Conservation (phyloP, 768 basidiomycete species). For the Termitomyces sp. region DNA sequence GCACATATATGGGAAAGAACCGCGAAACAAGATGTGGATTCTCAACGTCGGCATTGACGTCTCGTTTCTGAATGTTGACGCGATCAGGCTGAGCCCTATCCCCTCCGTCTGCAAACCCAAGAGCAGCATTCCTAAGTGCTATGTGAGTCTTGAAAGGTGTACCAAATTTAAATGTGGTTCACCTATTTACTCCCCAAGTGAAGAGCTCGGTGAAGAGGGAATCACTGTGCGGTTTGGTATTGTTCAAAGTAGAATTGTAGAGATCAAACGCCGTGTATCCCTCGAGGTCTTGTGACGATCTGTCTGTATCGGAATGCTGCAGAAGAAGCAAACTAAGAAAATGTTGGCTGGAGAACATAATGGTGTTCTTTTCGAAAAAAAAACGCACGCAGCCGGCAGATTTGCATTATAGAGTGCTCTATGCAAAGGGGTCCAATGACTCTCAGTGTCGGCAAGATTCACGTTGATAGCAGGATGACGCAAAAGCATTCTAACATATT, state of each 20-base stretch:
- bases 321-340: slow-evolving; percentile 61
- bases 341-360: background rate
- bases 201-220: slow-evolving; percentile 54
- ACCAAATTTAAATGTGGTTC: background rate
- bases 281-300: slow-evolving; percentile 71
- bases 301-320: slow-evolving; percentile 68
- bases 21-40: slow-evolving; percentile 32
- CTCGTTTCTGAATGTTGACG: slow-evolving; percentile 45
- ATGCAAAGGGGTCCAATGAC: slow-evolving; percentile 89
- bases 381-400: slow-evolving; percentile 57
- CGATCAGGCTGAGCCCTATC: slow-evolving; percentile 80
- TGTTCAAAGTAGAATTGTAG: slow-evolving; percentile 84
- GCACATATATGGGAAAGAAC: slow-evolving; percentile 60
- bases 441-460: slow-evolving; percentile 79
- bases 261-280: slow-evolving; percentile 91
- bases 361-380: background rate
- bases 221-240: slow-evolving; percentile 49
- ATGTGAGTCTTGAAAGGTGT: background rate
- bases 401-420: slow-evolving; percentile 81
- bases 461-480: slow-evolving; percentile 71
- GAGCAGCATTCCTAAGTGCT: slow-evolving; percentile 72
- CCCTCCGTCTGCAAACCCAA: slow-evolving; percentile 78
- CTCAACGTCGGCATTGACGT: slow-evolving; percentile 20
- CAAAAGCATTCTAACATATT: slow-evolving; percentile 75
- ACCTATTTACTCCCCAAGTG: slow-evolving; percentile 87